Base-by-base conservation (phyloP, 2,329 filamentous ascomycete species). In the Colletotrichum godetiae region DNA sequence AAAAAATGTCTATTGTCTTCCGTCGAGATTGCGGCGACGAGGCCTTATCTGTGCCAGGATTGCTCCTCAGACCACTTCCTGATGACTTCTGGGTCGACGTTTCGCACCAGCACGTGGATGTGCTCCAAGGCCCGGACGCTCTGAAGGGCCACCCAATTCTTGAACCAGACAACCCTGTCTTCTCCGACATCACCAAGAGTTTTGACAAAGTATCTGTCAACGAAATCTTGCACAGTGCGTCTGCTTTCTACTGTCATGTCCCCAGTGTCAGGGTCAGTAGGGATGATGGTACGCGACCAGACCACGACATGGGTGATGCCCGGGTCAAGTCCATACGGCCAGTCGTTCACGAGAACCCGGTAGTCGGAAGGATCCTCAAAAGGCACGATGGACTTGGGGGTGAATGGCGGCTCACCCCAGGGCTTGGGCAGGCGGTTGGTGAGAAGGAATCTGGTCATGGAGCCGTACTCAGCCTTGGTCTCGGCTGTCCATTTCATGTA, bases 131-230 rank as follows among this genome's bases (percentile, higher is more conserved):
- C 90, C 78, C 95, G 91, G 55, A 98, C 93, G 78, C 94, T 97
- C 86, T 98, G 97, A 80, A 98, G 84, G 31, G 92, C 91, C 73
- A 91, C 92, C 95, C 95, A 98, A 78, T 98, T 98, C 88, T 96
- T 97, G 84, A 98, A 98, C 95, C 95, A 98, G 74, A 95, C 81
- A 57, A 92, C 90, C 61, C 83, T 85, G 6, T 86, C 83, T 69
- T 84, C 82, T n/a, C 87, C 88, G 4, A 82, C 84, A 0, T 82
- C 80, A 0, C 87, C 88, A 13, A 94, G 83, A 35, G 82, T 83
- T n/a, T 88, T 85, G 42, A 89, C 84, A 80, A 98, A 98, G 19
- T 88, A 92, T 75, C 85, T 87, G 76, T 89, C 83, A 37, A 98
- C 92, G 80, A 94, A 98, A 11, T 86, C 86, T 59, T 91, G 87